Evolutionary conservation across 768 basidiomycete species (phyloP), one percentile per base, ranked within the genome.

Genomic region (Cystobasidium ongulense): DNA sequence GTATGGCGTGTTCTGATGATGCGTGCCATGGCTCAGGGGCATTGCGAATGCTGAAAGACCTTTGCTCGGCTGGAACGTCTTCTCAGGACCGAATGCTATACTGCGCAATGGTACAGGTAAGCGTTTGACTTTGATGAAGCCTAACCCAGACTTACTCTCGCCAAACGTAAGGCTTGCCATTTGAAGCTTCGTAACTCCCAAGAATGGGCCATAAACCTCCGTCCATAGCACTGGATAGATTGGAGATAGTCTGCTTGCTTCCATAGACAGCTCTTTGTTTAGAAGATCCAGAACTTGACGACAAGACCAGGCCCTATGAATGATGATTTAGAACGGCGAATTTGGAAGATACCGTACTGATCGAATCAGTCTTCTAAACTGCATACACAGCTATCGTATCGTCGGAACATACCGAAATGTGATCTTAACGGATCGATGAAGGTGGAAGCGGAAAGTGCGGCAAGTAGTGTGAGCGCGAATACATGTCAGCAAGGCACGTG

Each of bases 181-280:
- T 38, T 31, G 85, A 81, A 75, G 87, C 85, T 46, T 89, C 84
- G 84, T 88, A 89, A 1, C 88, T 88, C 0, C 89, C 91, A 7
- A 95, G 85, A 75, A 87, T 87, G 0, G 92, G 92, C 92, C 92
- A 95, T 46, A 91, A 83, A 7, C 89, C 85, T 79, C 87, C 90
- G 0, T 87, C 85, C 79, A 94, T 92, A 0, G 61, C 72, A 36
- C 8, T 25, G 21, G 62, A 63, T 11, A 73, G 72, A 35, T 63
- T 73, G 33, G 41, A 23, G 15, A 63, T 27, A 18, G 71, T 73
- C 23, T 63, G 71, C 29, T 62, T 63, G 23, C 54, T 35, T 15
- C 71, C 61, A 50, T 73, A 63, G 29, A 73, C 63, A n/a, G 62
- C 50, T 46, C 65, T 73, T n/a, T 63, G 63, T 2, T 35, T 27